These are phyloP conservation scores for Pelagophyceae sp. DNA, from an alignment of 352 stramenopile species.

Conservation along the genomic window DNA sequence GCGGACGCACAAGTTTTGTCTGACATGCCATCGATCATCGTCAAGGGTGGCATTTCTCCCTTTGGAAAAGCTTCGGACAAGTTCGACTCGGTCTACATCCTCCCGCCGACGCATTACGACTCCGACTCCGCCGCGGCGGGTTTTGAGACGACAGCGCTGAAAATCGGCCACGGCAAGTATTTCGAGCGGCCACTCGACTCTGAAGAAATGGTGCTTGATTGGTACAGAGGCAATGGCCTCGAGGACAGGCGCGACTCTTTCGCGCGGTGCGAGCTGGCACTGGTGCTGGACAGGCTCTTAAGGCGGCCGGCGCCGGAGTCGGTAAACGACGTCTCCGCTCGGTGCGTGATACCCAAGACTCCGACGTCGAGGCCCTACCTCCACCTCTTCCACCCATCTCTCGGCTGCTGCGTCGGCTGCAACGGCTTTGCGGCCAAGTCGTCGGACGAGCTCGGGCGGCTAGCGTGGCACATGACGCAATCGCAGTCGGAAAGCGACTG, in stretches of 20 bases:
- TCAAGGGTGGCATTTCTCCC: background rate
- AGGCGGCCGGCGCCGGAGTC: background rate
- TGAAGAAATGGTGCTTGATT: background rate
- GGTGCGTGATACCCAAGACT: slow-evolving; percentile 11
- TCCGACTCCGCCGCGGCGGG: background rate
- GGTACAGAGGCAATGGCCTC: background rate
- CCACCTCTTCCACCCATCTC: background rate
- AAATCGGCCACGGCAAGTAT: background rate
- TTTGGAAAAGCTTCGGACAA: background rate
- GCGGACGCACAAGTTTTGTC: background rate
- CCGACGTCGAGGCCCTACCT: background rate
- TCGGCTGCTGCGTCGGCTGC: slow-evolving; percentile 8
- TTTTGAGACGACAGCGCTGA: background rate
- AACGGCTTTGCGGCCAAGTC: slow-evolving; percentile 9
- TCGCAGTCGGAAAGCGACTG: background rate
- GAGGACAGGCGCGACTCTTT: background rate
- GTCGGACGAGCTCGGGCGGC: slow-evolving; percentile 6
- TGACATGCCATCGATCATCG: background rate
- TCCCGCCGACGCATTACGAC: background rate
- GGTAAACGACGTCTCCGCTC: background rate
- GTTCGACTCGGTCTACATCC: background rate
- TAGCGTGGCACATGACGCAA: background rate
- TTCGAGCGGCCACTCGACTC: background rate
- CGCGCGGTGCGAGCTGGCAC: background rate
- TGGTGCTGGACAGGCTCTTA: background rate